Evolutionary conservation across 805 yeast genomes (phyloP), one percentile per base, ranked within the genome.

Genomic region (Kluyveromyces nonfermentans): DNA sequence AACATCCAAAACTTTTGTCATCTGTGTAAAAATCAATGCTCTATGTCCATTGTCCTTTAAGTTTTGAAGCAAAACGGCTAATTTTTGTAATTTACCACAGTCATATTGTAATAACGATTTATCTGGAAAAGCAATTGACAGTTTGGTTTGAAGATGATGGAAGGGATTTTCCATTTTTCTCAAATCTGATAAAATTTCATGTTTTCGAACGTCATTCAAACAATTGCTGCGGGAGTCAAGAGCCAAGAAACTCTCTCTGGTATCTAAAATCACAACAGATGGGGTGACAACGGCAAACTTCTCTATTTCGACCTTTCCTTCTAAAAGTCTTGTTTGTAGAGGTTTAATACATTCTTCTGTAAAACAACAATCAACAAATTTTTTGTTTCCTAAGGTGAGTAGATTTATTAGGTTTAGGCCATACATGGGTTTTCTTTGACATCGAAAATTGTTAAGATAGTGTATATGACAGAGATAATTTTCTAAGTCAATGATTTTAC

Each of bases 71-170:
- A 93, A 66, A 3, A 68, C 63, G 0, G 97, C 90, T 41, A 93
- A 65, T 53, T 81, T 83, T 60, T 93, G 99, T 32, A 93, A 70
- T 63, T 93, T 93, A 46, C 99, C 99, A 70, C 98, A 93, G 62
- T 93, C 99, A 60, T 84, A 93, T 59, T 93, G 95, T 44, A 93
- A 64, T 46, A 93, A 68, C 12, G 93, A 80, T 60, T 89, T 93
- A 60, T 93, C 98, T 0, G 99, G 99, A 62, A 93, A 94, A 15
- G 95, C 96, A 54, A 93, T 86, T 0, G 96, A 82, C 38, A 87
- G 67, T 53, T 87, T 85, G 14, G 87, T 83, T 62, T 90, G 97
- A 1, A 90, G 66, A 47, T 81, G 79, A 59, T 87, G 96, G 66
- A 87, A 81, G 12, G 78, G 85, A 60, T 70, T 72, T 22, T 51